Evolutionary conservation across 2,329 filamentous ascomycete species (phyloP), one percentile per base, ranked within the genome.

Genomic region (Botrytis porri): DNA sequence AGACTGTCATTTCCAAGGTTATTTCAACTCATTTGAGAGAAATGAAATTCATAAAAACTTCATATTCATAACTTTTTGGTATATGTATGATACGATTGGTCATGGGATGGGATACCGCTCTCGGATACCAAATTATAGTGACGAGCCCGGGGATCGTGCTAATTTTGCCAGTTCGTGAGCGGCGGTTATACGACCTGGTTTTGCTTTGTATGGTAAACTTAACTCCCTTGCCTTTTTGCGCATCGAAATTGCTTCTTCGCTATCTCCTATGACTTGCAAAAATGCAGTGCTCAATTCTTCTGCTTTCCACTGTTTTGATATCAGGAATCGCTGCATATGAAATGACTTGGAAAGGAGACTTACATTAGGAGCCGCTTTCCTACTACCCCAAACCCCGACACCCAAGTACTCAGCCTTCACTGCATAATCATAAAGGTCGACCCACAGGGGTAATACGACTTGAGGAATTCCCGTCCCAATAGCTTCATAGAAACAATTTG

Each of bases 351-450:
- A 29, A 29, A 35, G 9, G 18, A 57, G 2, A 54, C 64, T 41
- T 41, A 67, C 64, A 35, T 62, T 35, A 29, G 67, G 67, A 25
- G 67, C 67, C 20, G 37, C 25, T 9, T 45, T 61, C 41, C 51
- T 54, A 35, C 51, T 60, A 62, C 67, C 67, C 73, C 6, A 84
- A 0, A 84, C 74, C 0, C 84, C 84, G 16, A 86, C 79, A 0
- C 81, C 81, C 0, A 83, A 74, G 60, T 80, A 82, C 75, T 86
- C 83, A 0, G 80, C 83, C 1, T 81, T 79, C 7, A 77, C 75
- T 16, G 84, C 84, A 71, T 81, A 85, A 65, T 84, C 83, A 73
- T 84, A 86, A 0, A 82, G 78, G 67, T 86, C 84, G 0, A 81
- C 77, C 85, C 85, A 85, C 0, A 82, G 70, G 0, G 85, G 84